Evolutionary conservation across 768 basidiomycete genomes (phyloP).

Genomic region (Mycena galopus): DNA sequence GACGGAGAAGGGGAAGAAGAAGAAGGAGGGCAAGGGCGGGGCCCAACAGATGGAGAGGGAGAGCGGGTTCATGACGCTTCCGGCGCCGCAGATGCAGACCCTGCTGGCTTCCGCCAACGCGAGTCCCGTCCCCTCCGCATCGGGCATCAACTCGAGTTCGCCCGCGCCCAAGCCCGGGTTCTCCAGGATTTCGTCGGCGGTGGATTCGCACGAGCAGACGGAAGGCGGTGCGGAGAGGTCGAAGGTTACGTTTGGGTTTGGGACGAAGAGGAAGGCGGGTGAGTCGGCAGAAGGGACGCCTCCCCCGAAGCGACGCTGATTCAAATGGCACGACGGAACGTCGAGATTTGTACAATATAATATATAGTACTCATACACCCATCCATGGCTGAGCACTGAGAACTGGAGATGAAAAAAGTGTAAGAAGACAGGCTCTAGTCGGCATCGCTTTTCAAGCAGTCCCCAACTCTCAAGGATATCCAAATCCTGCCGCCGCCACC

Average conservation of each 20-base stretch:
- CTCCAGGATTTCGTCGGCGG: slow-evolving; percentile 77
- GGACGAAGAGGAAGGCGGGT: slow-evolving; percentile 82
- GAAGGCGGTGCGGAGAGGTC: slow-evolving; percentile 74
- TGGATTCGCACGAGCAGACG: slow-evolving; percentile 64
- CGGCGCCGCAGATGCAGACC: slow-evolving; percentile 63
- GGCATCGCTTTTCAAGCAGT: no score
- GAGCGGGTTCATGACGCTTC: slow-evolving; percentile 80
- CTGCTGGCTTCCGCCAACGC: slow-evolving; percentile 55
- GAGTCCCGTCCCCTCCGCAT: slow-evolving; percentile 57
- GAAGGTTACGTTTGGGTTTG: slow-evolving; percentile 84
- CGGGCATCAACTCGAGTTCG: slow-evolving; percentile 60
- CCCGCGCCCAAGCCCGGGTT: slow-evolving; percentile 82
- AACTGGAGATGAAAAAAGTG: no score
- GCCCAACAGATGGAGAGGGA: slow-evolving; percentile 55
- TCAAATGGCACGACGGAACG: not conserved
- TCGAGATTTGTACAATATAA: slow-evolving; percentile 10
- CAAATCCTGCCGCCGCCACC: no score
- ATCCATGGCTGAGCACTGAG: no score
- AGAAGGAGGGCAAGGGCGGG: slow-evolving; percentile 75
- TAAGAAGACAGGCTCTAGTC: no score
- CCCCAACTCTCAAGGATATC: no score
- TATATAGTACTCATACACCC: no score
- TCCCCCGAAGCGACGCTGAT: slow-evolving; percentile 69
- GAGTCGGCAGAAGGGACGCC: slow-evolving; percentile 79
- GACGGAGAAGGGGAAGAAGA: slow-evolving; percentile 85